phyloP scores from a whole-genome alignment of 371 early-diverging fungal species.

The Circinella minor region DNA sequence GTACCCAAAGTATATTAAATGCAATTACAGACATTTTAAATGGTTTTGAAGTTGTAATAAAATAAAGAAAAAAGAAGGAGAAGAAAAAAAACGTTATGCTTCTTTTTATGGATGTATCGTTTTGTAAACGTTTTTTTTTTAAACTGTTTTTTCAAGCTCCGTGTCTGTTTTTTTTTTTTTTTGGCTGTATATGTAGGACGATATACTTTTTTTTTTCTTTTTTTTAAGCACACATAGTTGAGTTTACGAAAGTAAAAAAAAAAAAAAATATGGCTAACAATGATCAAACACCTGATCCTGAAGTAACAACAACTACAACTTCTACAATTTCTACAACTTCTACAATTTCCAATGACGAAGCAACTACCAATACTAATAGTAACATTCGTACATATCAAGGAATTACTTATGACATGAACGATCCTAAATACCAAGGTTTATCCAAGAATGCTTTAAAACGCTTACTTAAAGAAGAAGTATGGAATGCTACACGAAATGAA shows the following conservation, averaged over 20 bases:
- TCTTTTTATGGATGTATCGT: too few species aligned
- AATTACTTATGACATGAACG: conserved; percentile 45
- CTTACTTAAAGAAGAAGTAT: conserved; percentile 41
- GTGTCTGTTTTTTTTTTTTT: too few species aligned
- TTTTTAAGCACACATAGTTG: too few species aligned
- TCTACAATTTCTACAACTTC: not conserved
- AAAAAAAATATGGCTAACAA: not conserved
- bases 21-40: conserved; percentile 16
- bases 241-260: too few species aligned
- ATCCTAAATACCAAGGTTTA: conserved; percentile 46
- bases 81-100: not conserved
- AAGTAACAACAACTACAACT: too few species aligned
- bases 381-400: conserved; percentile 33
- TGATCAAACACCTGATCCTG: not conserved
- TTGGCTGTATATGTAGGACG: too few species aligned
- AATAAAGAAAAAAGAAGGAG: not conserved
- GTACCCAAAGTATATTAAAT: conserved; percentile 16
- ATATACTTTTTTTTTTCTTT: too few species aligned
- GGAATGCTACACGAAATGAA: conserved; percentile 34
- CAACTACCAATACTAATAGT: not conserved
- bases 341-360: not conserved
- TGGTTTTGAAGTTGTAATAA: not conserved
- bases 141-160: too few species aligned
- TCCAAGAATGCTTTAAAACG: conserved; percentile 50
- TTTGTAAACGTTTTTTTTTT: too few species aligned